phyloP scores from a whole-genome alignment of 2,329 filamentous ascomycete species.

The Colletotrichum magnum region DNA sequence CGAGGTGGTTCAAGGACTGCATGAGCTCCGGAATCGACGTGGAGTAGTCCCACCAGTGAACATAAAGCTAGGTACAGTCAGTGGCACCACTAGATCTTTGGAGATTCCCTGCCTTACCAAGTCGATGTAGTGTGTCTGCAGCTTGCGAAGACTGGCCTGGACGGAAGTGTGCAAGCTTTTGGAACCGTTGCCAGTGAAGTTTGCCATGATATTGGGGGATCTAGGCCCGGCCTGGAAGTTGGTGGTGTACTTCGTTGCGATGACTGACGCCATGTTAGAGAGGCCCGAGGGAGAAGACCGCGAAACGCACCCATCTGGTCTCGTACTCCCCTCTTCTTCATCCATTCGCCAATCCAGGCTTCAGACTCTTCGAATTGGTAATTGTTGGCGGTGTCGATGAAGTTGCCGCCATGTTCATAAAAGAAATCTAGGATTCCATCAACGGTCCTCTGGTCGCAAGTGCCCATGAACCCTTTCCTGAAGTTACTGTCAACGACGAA shows the following conservation, averaged over 20 bases:
- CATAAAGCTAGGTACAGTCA: slow-evolving; percentile 61
- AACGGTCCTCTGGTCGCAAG: slow-evolving; percentile 72
- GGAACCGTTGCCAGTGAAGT: slow-evolving; percentile 71
- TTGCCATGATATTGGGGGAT: slow-evolving; percentile 62
- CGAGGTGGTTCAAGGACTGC: slow-evolving; percentile 75
- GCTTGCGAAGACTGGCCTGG: slow-evolving; percentile 69
- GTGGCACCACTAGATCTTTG: neutral
- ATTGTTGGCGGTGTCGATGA: slow-evolving; percentile 80
- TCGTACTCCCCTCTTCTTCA: slow-evolving; percentile 73
- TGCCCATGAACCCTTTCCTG: slow-evolving; percentile 72
- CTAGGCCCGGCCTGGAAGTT: slow-evolving; percentile 64
- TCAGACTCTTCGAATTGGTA: slow-evolving; percentile 77
- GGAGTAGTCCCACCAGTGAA: slow-evolving; percentile 79
- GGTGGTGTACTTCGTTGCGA: slow-evolving; percentile 79
- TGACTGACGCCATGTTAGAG: slow-evolving; percentile 57
- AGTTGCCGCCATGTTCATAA: slow-evolving; percentile 76
- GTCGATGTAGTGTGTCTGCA: slow-evolving; percentile 79
- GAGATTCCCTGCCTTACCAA: slow-evolving; percentile 56
- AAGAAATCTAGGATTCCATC: slow-evolving; percentile 78
- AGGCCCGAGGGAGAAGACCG: neutral
- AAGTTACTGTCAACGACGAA: slow-evolving; percentile 8
- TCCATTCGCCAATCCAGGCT: slow-evolving; percentile 79
- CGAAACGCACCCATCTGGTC: slow-evolving; percentile 71
- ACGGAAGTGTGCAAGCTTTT: slow-evolving; percentile 73
- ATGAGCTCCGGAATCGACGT: slow-evolving; percentile 77